Evolutionary conservation across 108 stramenopile species (phyloP), one percentile per base, ranked within the genome.

Genomic region (Skeletonema marinoi): DNA sequence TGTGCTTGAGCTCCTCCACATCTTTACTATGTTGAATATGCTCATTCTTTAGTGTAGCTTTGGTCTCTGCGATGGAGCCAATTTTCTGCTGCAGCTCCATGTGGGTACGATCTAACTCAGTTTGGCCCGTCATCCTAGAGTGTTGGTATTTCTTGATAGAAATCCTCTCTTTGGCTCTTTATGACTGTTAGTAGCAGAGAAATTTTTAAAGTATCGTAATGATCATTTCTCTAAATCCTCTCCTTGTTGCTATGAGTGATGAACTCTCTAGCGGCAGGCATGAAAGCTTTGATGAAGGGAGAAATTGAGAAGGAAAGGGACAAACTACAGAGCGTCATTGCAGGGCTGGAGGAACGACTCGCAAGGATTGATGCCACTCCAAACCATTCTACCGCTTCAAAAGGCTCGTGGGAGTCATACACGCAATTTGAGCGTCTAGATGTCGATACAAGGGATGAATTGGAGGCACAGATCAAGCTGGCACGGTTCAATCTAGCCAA

Each of bases 11-110:
- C 9, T 46, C 60, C 36, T 71, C 41, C 3, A n/a, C n/a, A n/a
- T n/a, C n/a, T n/a, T n/a, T n/a, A 78, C 71, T 11, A 25, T 12
- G 4, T 61, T 72, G 48, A 25, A 50, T 17, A 39, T 78, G 38
- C 44, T 78, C 78, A 16, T 32, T 58, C 7, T 38, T 8, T 12
- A 71, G 60, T 6, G 66, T 60, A 10, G 51, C 13, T 25, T 54
- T 54, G 1, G 19, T 54, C 51, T 54, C 21, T 54, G 21, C 51
- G 7, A 54, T 54, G 3, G 21, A 21, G 21, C 21, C 1, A 5
- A 54, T 54, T 4, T 25, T 54, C 21, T 8, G 21, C 51, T 54
- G 17, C 51, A 54, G 51, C 51, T 44, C 42, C 13, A 14, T 44
- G 13, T 4, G 44, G 4, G 44, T 46, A 4, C 3, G 14, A 3